Evolutionary conservation across 2,329 filamentous ascomycete species (phyloP).

Genomic region (Alternaria viburni): DNA sequence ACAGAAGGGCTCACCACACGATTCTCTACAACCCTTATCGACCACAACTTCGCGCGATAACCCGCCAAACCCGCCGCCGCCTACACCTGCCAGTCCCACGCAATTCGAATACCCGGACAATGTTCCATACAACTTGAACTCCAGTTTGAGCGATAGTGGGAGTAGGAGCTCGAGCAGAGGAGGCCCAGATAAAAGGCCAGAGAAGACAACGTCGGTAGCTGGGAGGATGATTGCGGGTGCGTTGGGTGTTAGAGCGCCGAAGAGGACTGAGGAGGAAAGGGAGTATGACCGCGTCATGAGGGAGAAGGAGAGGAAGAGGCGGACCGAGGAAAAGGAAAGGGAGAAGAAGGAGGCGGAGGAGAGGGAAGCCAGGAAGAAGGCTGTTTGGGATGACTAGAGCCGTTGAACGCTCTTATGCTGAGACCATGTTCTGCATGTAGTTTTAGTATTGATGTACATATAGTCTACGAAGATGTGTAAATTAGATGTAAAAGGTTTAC

Average conservation of each 20-base stretch:
- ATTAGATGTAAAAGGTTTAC: background rate
- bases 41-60: conserved; percentile 15
- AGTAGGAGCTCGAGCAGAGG: conserved; percentile 25
- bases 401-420: background rate
- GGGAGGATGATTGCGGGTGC: conserved; percentile 88
- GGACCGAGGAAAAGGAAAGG: conserved; percentile 73
- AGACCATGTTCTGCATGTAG: background rate
- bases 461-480: conserved; percentile 1
- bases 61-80: conserved; percentile 40
- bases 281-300: conserved; percentile 83
- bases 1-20: conserved; percentile 1
- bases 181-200: conserved; percentile 62
- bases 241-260: conserved; percentile 79
- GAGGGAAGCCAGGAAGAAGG: conserved; percentile 74
- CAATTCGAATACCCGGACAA: conserved; percentile 43
- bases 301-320: conserved; percentile 81
- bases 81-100: conserved; percentile 44
- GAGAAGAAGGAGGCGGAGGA: conserved; percentile 68
- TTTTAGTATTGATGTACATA: background rate
- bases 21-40: conserved; percentile 26
- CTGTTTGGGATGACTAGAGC: conserved; percentile 77
- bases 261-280: conserved; percentile 84
- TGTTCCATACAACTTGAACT: conserved; percentile 18
- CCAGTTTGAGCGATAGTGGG: conserved; percentile 9
- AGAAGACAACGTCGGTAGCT: conserved; percentile 93